Percentiles rank a stretch among this genome's conserved stretches.
Conservation (phyloP, 192 early-diverging fungal species). For the Phlyctochytrium bullatum region DNA sequence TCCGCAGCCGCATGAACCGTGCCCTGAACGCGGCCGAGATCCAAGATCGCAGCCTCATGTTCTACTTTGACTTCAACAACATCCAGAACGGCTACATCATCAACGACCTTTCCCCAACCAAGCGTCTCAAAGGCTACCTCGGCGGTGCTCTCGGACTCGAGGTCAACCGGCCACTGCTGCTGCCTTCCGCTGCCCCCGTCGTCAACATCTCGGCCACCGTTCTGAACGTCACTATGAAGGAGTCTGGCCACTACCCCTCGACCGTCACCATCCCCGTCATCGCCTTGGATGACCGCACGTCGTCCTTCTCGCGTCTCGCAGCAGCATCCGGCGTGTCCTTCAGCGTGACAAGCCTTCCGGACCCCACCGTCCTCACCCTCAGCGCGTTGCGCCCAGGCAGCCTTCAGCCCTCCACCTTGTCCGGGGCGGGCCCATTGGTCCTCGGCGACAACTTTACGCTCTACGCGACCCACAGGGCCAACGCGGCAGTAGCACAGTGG, state of each 20-base stretch:
- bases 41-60: background rate
- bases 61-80: slow-evolving; percentile 7
- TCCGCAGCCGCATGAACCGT: background rate
- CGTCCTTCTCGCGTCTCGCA: background rate
- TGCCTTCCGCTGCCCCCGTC: background rate
- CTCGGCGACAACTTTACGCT: no score
- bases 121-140: background rate
- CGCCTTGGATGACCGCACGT: background rate
- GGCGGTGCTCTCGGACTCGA: background rate
- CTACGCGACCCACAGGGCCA: slow-evolving; percentile 2
- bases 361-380: background rate
- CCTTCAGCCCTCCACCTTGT: no score
- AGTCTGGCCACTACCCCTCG: background rate
- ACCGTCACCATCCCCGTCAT: background rate
- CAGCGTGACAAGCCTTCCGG: background rate
- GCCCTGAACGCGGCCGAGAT: background rate
- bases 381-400: no score
- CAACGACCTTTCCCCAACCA: background rate
- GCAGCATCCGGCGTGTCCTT: background rate
- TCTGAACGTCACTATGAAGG: slow-evolving; percentile 2
- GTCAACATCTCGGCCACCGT: background rate
- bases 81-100: background rate
- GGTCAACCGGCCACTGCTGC: background rate
- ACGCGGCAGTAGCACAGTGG: background rate
- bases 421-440: no score